These are phyloP conservation scores for Vigna trinervia DNA, from an alignment of 306 rosid genomes.

Conservation along the genomic window DNA sequence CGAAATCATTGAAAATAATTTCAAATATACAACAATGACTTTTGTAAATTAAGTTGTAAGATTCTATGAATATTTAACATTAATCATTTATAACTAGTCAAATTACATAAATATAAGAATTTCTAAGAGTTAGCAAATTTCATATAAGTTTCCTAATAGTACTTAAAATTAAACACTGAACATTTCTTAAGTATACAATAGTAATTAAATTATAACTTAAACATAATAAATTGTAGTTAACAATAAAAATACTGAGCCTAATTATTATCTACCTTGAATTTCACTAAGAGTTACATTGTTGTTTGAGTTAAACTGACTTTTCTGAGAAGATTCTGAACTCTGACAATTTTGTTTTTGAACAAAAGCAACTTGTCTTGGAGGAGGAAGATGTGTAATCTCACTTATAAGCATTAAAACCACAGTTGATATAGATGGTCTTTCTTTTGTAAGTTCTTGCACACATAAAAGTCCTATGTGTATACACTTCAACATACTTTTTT, in stretches of 20 bases:
- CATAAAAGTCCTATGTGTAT: conserved; percentile 51
- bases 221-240: neutral
- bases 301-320: conserved; percentile 43
- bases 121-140: neutral
- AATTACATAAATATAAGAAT: neutral
- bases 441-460: conserved; percentile 51
- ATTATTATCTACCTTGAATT: conserved; percentile 39
- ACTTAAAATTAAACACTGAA: neutral
- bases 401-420: conserved; percentile 53
- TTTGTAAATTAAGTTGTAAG: no score
- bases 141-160: neutral
- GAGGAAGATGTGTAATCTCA: conserved; percentile 52
- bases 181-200: neutral
- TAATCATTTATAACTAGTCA: no score
- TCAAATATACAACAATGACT: no score
- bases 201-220: neutral
- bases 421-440: conserved; percentile 49
- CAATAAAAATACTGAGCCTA: neutral
- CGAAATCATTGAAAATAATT: no score
- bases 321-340: conserved; percentile 41
- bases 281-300: conserved; percentile 50
- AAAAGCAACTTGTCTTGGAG: conserved; percentile 47
- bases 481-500: conserved; percentile 45
- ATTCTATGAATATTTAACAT: no score
- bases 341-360: conserved; percentile 29